A percentile compares a stretch with the other conserved stretches of the same genome.
Evolutionary conservation across 257 asterid genomes (phyloP).

Genomic region (Schizonepeta tenuifolia): DNA sequence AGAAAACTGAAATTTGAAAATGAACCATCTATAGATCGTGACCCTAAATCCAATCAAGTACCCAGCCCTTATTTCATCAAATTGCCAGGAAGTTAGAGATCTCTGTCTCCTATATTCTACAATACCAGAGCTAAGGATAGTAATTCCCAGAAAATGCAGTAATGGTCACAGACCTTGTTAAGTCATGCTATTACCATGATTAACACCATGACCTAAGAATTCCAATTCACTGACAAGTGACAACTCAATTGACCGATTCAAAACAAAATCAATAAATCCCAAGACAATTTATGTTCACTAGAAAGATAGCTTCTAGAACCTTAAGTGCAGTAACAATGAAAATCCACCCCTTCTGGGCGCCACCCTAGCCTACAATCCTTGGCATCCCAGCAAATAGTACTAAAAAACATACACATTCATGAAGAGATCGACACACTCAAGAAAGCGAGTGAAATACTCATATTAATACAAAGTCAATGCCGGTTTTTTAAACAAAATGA

Average conservation of each 20-base stretch:
- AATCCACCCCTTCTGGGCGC: not conserved
- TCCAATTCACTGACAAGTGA: not conserved
- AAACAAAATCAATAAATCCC: not conserved
- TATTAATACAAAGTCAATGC: not conserved
- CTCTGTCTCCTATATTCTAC: not conserved
- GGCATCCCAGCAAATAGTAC: not conserved
- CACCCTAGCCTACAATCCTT: not conserved
- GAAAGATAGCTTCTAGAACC: not conserved
- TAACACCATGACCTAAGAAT: constrained; percentile 1
- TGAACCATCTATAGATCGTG: constrained; percentile 17
- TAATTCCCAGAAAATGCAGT: not conserved
- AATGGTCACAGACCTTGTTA: not conserved
- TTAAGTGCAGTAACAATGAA: not conserved
- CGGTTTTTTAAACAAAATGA: not conserved
- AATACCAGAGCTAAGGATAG: constrained; percentile 5
- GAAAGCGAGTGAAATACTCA: not conserved
- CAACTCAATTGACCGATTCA: constrained; percentile 11
- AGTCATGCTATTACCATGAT: not conserved
- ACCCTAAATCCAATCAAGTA: not conserved
- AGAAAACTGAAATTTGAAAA: constrained; percentile 16
- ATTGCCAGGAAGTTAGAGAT: not conserved
- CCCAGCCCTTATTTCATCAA: constrained; percentile 1
- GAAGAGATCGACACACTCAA: not conserved
- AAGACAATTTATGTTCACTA: not conserved
- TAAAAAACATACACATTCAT: not conserved